A percentile compares a stretch with the other conserved stretches of the same genome.
These are phyloP conservation scores for Pilasporangium apinafurcum DNA, from an alignment of 352 stramenopile species.

Conservation along the genomic window DNA sequence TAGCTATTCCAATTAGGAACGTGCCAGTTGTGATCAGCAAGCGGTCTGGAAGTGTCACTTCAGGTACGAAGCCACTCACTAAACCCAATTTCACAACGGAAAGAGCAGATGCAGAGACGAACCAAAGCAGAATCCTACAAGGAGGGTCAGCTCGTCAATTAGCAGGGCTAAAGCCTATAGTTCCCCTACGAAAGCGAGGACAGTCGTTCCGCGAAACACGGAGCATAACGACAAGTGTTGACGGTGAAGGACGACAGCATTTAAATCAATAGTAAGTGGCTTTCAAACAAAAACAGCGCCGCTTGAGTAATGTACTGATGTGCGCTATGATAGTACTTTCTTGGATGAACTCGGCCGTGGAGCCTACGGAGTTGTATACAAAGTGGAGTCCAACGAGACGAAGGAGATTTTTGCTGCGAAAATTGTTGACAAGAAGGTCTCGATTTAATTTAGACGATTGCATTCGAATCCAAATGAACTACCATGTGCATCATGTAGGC, in stretches of 20 bases:
- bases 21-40: no score
- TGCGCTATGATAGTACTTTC: slow-evolving; percentile 47
- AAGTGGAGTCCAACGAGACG: slow-evolving; percentile 59
- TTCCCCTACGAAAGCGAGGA: slow-evolving; percentile 51
- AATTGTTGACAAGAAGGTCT: slow-evolving; percentile 67
- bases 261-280: slow-evolving; percentile 74
- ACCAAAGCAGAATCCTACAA: no score
- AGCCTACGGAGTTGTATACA: slow-evolving; percentile 67
- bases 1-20: no score
- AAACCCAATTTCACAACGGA: no score
- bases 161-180: slow-evolving; percentile 44
- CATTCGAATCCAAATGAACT: no score
- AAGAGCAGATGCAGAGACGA: no score
- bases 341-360: slow-evolving; percentile 64
- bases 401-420: slow-evolving; percentile 72
- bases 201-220: slow-evolving; percentile 66
- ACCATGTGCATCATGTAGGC: slow-evolving; percentile 2
- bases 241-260: slow-evolving; percentile 43
- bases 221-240: slow-evolving; percentile 37
- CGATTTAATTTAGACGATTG: no score
- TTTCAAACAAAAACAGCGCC: not conserved
- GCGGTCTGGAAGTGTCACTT: no score
- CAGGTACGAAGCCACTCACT: no score
- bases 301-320: not conserved
- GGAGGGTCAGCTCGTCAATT: slow-evolving; percentile 29